Conservation (phyloP, 1,284 basidiomycete genomes). For the Leccinum fallax region DNA sequence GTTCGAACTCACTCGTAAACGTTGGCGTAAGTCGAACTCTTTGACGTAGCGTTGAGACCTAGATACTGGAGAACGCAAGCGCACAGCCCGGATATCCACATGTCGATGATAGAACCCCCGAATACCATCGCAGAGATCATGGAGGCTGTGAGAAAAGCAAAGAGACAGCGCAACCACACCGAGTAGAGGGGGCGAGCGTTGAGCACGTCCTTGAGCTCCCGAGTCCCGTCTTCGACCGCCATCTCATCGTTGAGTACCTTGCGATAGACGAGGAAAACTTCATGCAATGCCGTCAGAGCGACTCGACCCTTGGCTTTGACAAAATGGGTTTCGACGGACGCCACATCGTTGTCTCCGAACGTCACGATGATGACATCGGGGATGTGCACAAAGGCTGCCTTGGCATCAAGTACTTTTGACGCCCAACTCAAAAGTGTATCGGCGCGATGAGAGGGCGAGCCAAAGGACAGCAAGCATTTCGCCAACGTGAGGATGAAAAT, state of each 20-base stretch:
- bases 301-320: slow-evolving; percentile 75
- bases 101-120: slow-evolving; percentile 80
- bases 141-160: slow-evolving; percentile 75
- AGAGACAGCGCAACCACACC: slow-evolving; percentile 60
- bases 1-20: slow-evolving; percentile 76
- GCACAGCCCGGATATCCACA: slow-evolving; percentile 75
- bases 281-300: slow-evolving; percentile 71
- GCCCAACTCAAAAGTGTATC: slow-evolving; percentile 74
- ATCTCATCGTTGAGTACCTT: slow-evolving; percentile 78
- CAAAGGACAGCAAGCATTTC: slow-evolving; percentile 79
- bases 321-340: slow-evolving; percentile 73
- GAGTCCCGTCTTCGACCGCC: slow-evolving; percentile 63
- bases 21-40: slow-evolving; percentile 83
- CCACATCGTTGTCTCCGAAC: slow-evolving; percentile 64
- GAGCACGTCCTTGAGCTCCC: slow-evolving; percentile 61
- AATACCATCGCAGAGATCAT: slow-evolving; percentile 83
- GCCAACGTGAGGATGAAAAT: slow-evolving; percentile 81
- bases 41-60: slow-evolving; percentile 74
- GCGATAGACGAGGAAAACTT: slow-evolving; percentile 75
- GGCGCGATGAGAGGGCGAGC: slow-evolving; percentile 86
- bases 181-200: slow-evolving; percentile 64
- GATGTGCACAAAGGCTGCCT: slow-evolving; percentile 79
- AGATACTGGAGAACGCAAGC: slow-evolving; percentile 75
- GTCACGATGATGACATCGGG: slow-evolving; percentile 80
- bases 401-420: slow-evolving; percentile 54